phyloP scores from a whole-genome alignment of 306 rosid species.

The Datisca glomerata region DNA sequence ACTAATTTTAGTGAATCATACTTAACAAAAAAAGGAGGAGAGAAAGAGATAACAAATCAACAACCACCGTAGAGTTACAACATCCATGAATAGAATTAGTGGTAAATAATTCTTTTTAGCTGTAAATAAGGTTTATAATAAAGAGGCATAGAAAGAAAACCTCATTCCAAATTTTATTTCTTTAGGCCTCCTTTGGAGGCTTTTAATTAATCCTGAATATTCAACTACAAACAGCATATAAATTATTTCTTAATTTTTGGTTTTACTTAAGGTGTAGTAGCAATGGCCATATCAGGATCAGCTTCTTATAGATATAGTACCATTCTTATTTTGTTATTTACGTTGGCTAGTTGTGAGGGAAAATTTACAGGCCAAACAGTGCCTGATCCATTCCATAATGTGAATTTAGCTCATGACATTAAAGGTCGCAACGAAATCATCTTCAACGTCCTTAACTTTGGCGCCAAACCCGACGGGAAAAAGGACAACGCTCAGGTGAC shows the following conservation, averaged over 20 bases:
- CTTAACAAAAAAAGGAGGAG: neutral
- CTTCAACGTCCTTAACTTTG: conserved; percentile 28
- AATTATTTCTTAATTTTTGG: neutral
- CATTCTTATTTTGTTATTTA: conserved; percentile 12
- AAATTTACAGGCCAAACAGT: neutral
- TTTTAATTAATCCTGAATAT: neutral
- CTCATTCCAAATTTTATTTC: conserved; percentile 6
- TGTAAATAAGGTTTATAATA: conserved; percentile 16
- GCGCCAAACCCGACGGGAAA: conserved; percentile 40
- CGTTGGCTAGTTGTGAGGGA: conserved; percentile 9
- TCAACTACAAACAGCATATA: neutral
- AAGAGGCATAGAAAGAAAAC: conserved; percentile 10
- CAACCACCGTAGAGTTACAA: conserved; percentile 15
- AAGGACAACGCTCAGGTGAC: conserved; percentile 38
- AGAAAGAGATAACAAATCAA: conserved; percentile 5
- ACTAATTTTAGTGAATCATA: conserved; percentile 14
- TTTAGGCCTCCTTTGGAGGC: conserved; percentile 37
- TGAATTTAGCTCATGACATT: conserved; percentile 11
- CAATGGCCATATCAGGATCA: conserved; percentile 40
- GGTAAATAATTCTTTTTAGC: conserved; percentile 8
- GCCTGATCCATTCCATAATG: conserved; percentile 16
- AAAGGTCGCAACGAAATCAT: conserved; percentile 14
- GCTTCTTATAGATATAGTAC: conserved; percentile 8
- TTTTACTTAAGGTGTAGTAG: neutral
- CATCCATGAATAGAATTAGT: conserved; percentile 7